Conservation (phyloP, 2,329 filamentous ascomycete genomes). For the Alternaria rosae region DNA sequence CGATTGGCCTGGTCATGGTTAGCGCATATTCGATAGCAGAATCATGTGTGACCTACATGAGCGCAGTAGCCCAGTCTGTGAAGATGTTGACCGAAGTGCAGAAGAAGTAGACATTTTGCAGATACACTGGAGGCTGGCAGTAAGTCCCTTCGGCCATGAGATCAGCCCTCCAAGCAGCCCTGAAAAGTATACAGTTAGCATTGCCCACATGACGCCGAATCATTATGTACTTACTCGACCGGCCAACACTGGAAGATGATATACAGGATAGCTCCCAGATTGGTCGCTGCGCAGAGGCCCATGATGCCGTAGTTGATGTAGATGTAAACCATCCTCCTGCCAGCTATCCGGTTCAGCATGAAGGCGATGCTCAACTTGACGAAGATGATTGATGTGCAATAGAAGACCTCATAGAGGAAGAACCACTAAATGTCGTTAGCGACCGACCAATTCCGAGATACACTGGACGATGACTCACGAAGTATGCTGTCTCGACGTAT, state of each 20-base stretch:
- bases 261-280: conserved; percentile 43
- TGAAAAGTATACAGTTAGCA: background rate
- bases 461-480: conserved; percentile 19
- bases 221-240: conserved; percentile 23
- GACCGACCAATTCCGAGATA: background rate
- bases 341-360: conserved; percentile 47
- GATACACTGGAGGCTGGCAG: conserved; percentile 35
- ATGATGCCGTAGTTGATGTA: conserved; percentile 40
- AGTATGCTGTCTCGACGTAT: conserved; percentile 20
- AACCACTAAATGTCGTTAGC: conserved; percentile 37
- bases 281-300: conserved; percentile 41
- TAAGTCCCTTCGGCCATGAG: conserved; percentile 27
- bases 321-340: conserved; percentile 33
- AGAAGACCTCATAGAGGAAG: conserved; percentile 50
- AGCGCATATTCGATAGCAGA: background rate
- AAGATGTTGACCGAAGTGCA: conserved; percentile 48
- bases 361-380: conserved; percentile 50
- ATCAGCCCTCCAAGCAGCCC: conserved; percentile 20
- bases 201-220: background rate
- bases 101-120: conserved; percentile 45
- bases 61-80: conserved; percentile 48
- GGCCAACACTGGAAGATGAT: conserved; percentile 49
- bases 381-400: conserved; percentile 46
- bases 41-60: conserved; percentile 29
- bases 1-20: conserved; percentile 23